These are phyloP conservation scores for Mycena citricolor DNA, from an alignment of 1,284 basidiomycete species.

Conservation along the genomic window DNA sequence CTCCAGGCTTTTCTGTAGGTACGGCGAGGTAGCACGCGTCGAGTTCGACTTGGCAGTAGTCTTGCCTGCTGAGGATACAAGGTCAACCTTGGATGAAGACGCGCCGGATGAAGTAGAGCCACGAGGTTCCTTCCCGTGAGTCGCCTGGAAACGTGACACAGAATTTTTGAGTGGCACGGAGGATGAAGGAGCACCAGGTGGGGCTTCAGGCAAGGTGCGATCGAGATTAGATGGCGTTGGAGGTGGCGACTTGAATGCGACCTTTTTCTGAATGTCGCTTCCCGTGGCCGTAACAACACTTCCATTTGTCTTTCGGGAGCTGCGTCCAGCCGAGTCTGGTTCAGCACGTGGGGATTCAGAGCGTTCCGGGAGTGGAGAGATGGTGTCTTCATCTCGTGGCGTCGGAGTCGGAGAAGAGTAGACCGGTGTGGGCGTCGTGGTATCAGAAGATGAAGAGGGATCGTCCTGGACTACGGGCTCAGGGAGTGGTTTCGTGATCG, in stretches of 20 bases:
- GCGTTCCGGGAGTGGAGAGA: conserved; percentile 29
- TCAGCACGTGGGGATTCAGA: conserved; percentile 31
- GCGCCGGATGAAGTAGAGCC: conserved; percentile 61
- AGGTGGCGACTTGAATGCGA: conserved; percentile 79
- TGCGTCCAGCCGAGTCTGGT: conserved; percentile 48
- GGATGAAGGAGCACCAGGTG: conserved; percentile 37
- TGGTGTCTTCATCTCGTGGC: conserved; percentile 19
- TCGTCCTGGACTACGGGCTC: conserved; percentile 45
- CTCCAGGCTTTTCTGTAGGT: conserved; percentile 50
- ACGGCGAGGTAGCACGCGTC: conserved; percentile 65
- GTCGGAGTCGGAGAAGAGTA: conserved; percentile 32
- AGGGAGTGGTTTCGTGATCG: conserved; percentile 67
- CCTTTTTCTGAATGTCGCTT: conserved; percentile 70
- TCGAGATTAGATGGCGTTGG: conserved; percentile 49
- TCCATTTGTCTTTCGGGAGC: conserved; percentile 54
- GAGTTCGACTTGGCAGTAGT: conserved; percentile 49
- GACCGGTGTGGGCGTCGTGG: conserved; percentile 40
- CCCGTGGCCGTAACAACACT: conserved; percentile 34
- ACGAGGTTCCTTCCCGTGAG: conserved; percentile 68
- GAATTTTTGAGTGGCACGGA: conserved; percentile 59
- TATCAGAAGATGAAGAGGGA: conserved; percentile 48
- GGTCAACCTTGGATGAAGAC: conserved; percentile 46
- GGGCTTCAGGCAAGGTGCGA: conserved; percentile 37
- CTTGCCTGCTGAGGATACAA: conserved; percentile 37
- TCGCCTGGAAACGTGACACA: conserved; percentile 71